Base-by-base conservation (phyloP, 2,329 filamentous ascomycete species). In the Cladosporium oxysporum region DNA sequence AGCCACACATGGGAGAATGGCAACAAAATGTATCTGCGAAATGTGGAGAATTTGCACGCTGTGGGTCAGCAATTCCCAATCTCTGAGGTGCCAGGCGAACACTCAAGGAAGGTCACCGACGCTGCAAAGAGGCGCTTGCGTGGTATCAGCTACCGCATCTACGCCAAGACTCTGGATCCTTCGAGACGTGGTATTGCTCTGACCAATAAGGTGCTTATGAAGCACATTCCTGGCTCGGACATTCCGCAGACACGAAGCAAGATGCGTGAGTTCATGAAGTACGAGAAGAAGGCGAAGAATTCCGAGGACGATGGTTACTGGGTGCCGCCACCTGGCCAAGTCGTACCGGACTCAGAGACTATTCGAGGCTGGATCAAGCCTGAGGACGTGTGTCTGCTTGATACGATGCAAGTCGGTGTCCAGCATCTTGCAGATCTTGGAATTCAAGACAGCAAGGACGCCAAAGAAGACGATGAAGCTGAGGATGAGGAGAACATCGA, bases 171-270 rank as follows among this genome's bases (percentile, higher is more conserved):
- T 72, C 83, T 87, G 21, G 86, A 89, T 29, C 83, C 88, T 67
- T 85, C 88, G 53, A 85, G 93, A 28, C 89, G 89, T 26, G 87
- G 96, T 18, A 87, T 87, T n/a, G 91, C 94, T 72, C 91, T 99
- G 44, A 97, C 93, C 2, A 91, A 84, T 64, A 78, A 81, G 66
- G 80, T 81, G 68, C 81, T 84, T 71, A 80, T 81, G 70, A 74
- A 88, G 53, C 95, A 99, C 76, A 92, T 98, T 68, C 91, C 92
- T 8, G 94, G 95, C 47, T 95, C 93, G 6, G 95, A 92, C 23
- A 94, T 98, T 75, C 93, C 95, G 65, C 94, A 98, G 75, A 98
- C 97, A 72, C 88, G 95, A 37, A 93, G 96, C 74, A 97, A 98
- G 79, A 89, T 99, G 80, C 95, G 97, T 74, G 95, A 99, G 73